These are phyloP conservation scores for Plenodomus biglobosus DNA, from an alignment of 2,329 filamentous ascomycete species.

Conservation along the genomic window DNA sequence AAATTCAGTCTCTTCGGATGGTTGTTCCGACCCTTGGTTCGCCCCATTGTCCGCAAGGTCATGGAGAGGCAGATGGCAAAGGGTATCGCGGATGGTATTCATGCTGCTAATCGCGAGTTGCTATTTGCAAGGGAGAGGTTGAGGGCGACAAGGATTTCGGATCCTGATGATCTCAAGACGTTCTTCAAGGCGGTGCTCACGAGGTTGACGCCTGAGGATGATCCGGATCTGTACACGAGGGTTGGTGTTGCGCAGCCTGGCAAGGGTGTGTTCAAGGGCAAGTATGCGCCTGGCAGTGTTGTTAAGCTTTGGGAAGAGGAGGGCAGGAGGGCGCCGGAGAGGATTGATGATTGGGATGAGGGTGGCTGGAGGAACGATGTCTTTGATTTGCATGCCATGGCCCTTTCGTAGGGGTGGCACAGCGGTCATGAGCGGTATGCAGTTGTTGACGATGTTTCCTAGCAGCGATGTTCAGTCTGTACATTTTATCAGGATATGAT, in stretches of 20 bases:
- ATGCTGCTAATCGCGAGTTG: slow-evolving; percentile 78
- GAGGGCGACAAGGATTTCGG: slow-evolving; percentile 78
- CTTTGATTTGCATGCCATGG: slow-evolving; percentile 60
- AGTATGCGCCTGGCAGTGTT: slow-evolving; percentile 86
- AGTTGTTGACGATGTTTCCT: no score
- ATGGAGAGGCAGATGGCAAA: slow-evolving; percentile 77
- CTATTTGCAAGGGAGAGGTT: slow-evolving; percentile 84
- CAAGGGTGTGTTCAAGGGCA: slow-evolving; percentile 72
- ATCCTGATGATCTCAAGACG: slow-evolving; percentile 76
- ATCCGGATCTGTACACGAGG: slow-evolving; percentile 74
- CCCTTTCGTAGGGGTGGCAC: slow-evolving; percentile 13
- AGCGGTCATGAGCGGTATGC: neutral
- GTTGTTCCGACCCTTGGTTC: slow-evolving; percentile 80
- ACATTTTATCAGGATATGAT: neutral
- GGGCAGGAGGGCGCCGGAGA: slow-evolving; percentile 67
- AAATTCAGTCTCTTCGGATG: slow-evolving; percentile 78
- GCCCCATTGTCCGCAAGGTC: slow-evolving; percentile 75
- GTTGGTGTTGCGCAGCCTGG: slow-evolving; percentile 67
- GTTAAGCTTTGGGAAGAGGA: slow-evolving; percentile 89
- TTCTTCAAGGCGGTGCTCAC: slow-evolving; percentile 83
- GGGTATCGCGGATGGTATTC: slow-evolving; percentile 69
- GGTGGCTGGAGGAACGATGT: slow-evolving; percentile 83
- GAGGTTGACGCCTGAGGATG: slow-evolving; percentile 68
- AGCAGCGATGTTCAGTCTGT: no score
- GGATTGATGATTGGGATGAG: slow-evolving; percentile 70